phyloP scores from a whole-genome alignment of 2,329 filamentous ascomycete genomes.

The Apiospora koreana region DNA sequence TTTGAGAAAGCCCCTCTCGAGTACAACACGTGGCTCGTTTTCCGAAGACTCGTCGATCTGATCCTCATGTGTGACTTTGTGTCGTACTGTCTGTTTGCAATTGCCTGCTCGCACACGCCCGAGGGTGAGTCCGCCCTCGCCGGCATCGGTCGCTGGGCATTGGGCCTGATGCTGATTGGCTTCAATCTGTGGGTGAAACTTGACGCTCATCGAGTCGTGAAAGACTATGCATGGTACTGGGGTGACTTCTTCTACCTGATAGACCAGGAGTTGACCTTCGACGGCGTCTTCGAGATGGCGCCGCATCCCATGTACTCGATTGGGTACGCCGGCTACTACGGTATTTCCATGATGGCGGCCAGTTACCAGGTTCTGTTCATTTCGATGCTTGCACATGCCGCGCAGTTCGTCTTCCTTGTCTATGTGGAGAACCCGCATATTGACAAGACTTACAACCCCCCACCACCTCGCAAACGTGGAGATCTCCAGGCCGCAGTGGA shows the following conservation, averaged over 20 bases:
- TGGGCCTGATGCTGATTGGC: constrained; percentile 76
- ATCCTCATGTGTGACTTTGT: constrained; percentile 99
- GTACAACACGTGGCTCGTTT: constrained; percentile 99
- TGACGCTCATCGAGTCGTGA: constrained; percentile 95
- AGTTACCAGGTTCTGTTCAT: constrained; percentile 98
- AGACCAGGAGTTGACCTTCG: constrained; percentile 96
- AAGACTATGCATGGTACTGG: constrained; percentile 99
- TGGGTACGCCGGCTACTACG: constrained; percentile 96
- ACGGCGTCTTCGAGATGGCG: constrained; percentile 98
- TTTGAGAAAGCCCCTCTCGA: constrained; percentile 93
- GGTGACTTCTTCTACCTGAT: constrained; percentile 99
- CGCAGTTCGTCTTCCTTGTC: constrained; percentile 90
- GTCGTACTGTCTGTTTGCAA: constrained; percentile 93
- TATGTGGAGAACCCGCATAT: constrained; percentile 97
- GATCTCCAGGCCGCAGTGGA: constrained; percentile 23
- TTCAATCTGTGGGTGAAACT: constrained; percentile 99
- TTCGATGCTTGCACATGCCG: constrained; percentile 90
- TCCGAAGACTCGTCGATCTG: constrained; percentile 91
- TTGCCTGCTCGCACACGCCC: constrained; percentile 80
- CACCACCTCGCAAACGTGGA: constrained; percentile 67
- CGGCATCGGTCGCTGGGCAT: constrained; percentile 73
- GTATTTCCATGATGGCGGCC: constrained; percentile 95
- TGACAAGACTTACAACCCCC: constrained; percentile 87
- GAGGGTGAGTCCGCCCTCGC: constrained; percentile 69
- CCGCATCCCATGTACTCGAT: constrained; percentile 99